Base-by-base conservation (phyloP, 2,329 filamentous ascomycete species). In the Aspergillus ruber region DNA sequence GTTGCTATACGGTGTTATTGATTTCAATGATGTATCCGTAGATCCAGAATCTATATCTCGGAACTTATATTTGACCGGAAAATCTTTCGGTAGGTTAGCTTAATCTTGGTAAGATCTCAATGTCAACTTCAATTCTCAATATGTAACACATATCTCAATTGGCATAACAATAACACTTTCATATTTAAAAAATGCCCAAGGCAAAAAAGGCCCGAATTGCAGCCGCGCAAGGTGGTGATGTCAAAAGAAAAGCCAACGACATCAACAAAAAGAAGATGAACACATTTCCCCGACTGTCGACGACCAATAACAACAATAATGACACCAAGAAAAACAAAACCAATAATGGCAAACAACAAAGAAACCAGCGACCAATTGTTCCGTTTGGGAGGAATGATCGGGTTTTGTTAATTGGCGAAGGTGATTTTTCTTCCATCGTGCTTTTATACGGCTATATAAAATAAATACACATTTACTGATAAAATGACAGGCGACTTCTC, bases 351-450 rank as follows among this genome's bases (percentile, higher is more conserved):
- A n/a, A 44, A 10, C 3, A 20, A 44, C 48, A 51, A 23, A 50
- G 29, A 18, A 59, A 59, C 12, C 56, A 60, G 40, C 55, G 58
- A 36, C 65, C 67, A 12, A 63, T 63, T 41, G 61, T 71, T 42
- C 72, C 71, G 1, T 74, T 74, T 53, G 54, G 63, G 32, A 64
- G 55, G 42, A 61, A 55, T 18, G 72, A 74, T 62, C 63, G 69
- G 41, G 63, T 74, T 40, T 56, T 74, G 21, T 56, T 74, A 23
- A 55, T 74, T 56, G 72, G 72, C 12, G 72, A 74, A 61, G 72
- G 72, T 71, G 50, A 58, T 67, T 56, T 46, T 29, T 29, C 29
- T 43, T 50, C 45, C 36, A n/a, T 43, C 13, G 10, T 8, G 15
- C 3, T 23, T 29, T 42, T 23, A 46, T 43, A 21, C 29, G 25